These are phyloP conservation scores for Neurospora sp. DNA, from an alignment of 2,329 filamentous ascomycete species.

Conservation along the genomic window DNA sequence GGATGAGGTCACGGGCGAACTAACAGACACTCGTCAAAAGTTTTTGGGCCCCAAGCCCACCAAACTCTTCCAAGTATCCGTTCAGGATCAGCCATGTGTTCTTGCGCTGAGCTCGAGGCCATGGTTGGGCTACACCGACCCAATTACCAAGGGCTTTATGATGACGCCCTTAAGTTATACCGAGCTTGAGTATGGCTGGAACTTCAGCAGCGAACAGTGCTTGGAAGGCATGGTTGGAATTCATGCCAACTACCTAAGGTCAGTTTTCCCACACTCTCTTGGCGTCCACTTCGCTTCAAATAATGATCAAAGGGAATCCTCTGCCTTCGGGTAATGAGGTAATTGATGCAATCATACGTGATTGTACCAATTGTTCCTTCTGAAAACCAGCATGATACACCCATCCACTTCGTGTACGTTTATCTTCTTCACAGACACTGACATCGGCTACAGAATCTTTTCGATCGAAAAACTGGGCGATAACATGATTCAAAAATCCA, in stretches of 20 bases:
- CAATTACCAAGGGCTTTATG: conserved; percentile 78
- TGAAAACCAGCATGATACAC: conserved; percentile 44
- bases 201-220: conserved; percentile 91
- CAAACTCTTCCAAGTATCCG: conserved; percentile 82
- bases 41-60: conserved; percentile 89
- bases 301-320: conserved; percentile 60
- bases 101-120: conserved; percentile 84
- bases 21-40: conserved; percentile 88
- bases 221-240: conserved; percentile 91
- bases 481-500: conserved; percentile 77
- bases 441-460: conserved; percentile 58
- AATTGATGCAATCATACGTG: conserved; percentile 37
- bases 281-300: conserved; percentile 14
- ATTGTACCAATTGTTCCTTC: conserved; percentile 91
- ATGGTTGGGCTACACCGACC: conserved; percentile 93
- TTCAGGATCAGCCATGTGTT: conserved; percentile 75
- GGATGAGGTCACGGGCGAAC: conserved; percentile 89
- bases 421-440: conserved; percentile 17
- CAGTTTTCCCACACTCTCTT: conserved; percentile 26
- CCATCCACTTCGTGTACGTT: conserved; percentile 8
- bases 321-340: conserved; percentile 47
- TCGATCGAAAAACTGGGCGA: conserved; percentile 78
- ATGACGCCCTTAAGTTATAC: conserved; percentile 86
- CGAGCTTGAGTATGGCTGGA: conserved; percentile 87
- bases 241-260: conserved; percentile 80